Base-by-base conservation (phyloP, 345 rosid genomes). In the Hypericum androsaemum region DNA sequence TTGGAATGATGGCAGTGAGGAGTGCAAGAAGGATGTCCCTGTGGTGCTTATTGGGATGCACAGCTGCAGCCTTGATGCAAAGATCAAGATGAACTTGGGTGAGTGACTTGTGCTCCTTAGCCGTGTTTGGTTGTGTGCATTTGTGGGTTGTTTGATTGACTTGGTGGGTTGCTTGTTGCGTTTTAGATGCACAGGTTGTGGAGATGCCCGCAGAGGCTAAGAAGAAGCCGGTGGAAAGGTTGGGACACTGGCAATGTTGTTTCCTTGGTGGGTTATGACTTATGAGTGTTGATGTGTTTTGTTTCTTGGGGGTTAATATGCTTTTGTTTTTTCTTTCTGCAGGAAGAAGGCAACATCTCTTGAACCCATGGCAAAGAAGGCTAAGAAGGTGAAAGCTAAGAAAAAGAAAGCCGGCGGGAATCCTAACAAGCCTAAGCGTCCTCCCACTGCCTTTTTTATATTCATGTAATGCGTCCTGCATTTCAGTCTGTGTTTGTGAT, bases 61-160 rank as follows among this genome's bases (percentile, higher is more conserved):
- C 38, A 74, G 72, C 57, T 88, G 95, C 54, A 79, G 95, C 59
- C 97, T 92, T 64, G 98, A 92, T 40, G 95, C 87, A 13, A 83
- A 74, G 51, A 85, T 88, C 65, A 79, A 79, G 75, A 79, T 77
- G 81, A 83, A 81, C 49, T 64, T 83, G 46, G 89, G 96, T 90
- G 2, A 13, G 64, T 22, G 32, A 22, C n/a, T n/a, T n/a, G n/a
- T n/a, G n/a, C n/a, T n/a, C n/a, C n/a, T n/a, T n/a, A n/a, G n/a
- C n/a, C n/a, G n/a, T 22, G 32, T 22, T 22, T 22, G 32, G 32
- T 22, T 22, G 32, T 4, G 32, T 43, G 43, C 10, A 17, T 5
- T 16, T 0, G 36, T 43, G 6, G 10, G 16, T 6, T 49, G 2
- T 6, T 2, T 58, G 35, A 1, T 4, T 39, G 0, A 7, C 16